Percentiles rank a stretch among this genome's conserved stretches.
Evolutionary conservation across 768 basidiomycete genomes (phyloP).

Genomic region (Tulasnella sp.): DNA sequence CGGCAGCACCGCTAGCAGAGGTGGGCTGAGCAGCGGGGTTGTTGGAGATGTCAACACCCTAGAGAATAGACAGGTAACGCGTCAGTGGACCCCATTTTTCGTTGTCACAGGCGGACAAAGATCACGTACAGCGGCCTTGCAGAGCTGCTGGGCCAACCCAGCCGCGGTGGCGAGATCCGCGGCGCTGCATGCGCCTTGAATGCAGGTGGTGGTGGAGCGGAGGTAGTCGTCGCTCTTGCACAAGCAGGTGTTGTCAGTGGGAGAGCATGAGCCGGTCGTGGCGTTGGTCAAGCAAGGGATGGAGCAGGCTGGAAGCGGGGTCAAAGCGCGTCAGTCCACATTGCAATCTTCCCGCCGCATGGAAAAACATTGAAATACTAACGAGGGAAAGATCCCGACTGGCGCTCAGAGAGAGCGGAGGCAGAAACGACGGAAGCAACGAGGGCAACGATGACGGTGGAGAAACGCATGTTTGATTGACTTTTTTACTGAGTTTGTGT

Average conservation of each 20-base stretch:
- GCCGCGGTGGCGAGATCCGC: not conserved
- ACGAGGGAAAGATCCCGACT: constrained; percentile 26
- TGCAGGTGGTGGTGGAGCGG: constrained; percentile 1
- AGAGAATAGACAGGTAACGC: not conserved
- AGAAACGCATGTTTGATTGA: constrained; percentile 46
- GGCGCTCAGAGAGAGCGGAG: constrained; percentile 27
- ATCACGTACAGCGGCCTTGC: not conserved
- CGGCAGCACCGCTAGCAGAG: not conserved
- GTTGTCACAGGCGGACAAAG: too few species aligned
- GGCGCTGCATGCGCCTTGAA: not conserved
- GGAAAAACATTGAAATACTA: not conserved
- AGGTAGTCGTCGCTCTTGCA: constrained; percentile 37
- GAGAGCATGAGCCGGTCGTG: constrained; percentile 38
- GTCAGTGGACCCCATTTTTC: not conserved
- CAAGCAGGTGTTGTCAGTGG: constrained; percentile 47
- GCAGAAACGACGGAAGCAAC: constrained; percentile 33
- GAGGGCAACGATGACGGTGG: constrained; percentile 35
- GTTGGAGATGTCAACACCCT: constrained; percentile 7
- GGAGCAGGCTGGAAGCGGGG: constrained; percentile 2
- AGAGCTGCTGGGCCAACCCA: not conserved
- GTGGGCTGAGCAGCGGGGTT: not conserved
- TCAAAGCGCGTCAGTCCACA: not conserved
- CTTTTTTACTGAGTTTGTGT: too few species aligned
- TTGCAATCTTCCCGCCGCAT: too few species aligned
- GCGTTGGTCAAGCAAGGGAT: not conserved